phyloP scores from a whole-genome alignment of 495 filamentous ascomycete genomes.

The Talaromyces trachyspermus region DNA sequence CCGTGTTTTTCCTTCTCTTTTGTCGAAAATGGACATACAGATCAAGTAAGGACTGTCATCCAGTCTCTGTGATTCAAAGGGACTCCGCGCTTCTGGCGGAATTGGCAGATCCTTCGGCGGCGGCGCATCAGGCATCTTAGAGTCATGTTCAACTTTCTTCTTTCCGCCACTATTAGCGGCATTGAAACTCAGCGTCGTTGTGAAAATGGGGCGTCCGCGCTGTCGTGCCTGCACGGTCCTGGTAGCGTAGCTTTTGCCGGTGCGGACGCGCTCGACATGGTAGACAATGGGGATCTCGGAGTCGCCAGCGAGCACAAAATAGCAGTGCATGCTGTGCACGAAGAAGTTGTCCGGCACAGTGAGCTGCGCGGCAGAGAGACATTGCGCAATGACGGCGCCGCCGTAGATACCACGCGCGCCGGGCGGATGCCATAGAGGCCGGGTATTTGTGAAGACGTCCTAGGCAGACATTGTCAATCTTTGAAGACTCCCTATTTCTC shows the following conservation, averaged over 20 bases:
- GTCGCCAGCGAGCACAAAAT: slow-evolving; percentile 90
- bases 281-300: slow-evolving; percentile 80
- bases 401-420: slow-evolving; percentile 92
- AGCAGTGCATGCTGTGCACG: slow-evolving; percentile 91
- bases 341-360: slow-evolving; percentile 76
- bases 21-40: neutral
- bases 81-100: neutral
- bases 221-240: slow-evolving; percentile 91
- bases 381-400: slow-evolving; percentile 88
- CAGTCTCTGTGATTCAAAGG: slow-evolving; percentile 6
- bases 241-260: slow-evolving; percentile 88
- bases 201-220: slow-evolving; percentile 85
- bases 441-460: slow-evolving; percentile 72
- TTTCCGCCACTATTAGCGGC: slow-evolving; percentile 57
- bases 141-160: slow-evolving; percentile 3
- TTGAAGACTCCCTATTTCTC: neutral
- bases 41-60: slow-evolving; percentile 1
- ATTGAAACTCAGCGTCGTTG: slow-evolving; percentile 85
- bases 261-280: slow-evolving; percentile 85
- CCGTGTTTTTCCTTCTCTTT: neutral
- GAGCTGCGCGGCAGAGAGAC: slow-evolving; percentile 74
- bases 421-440: slow-evolving; percentile 81
- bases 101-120: neutral
- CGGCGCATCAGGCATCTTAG: neutral
- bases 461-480: neutral